Evolutionary conservation across 352 stramenopile species (phyloP).

Genomic region (Hyaloperonospora brassicae): DNA sequence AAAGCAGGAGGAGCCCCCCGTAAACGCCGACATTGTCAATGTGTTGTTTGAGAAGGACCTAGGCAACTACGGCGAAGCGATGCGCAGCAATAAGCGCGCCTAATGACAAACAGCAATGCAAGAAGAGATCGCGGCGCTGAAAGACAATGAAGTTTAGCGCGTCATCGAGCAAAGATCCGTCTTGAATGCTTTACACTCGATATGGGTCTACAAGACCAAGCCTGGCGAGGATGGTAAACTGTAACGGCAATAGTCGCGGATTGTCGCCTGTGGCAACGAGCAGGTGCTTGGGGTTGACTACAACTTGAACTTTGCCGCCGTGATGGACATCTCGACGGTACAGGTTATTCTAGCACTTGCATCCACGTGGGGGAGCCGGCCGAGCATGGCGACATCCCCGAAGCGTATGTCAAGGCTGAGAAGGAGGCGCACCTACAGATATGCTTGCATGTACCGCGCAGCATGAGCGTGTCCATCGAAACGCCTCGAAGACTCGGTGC

Average conservation of each 20-base stretch:
- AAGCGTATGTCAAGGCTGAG: conserved; percentile 23
- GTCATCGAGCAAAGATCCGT: no score
- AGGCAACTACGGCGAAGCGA: not conserved
- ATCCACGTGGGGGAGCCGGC: conserved; percentile 10
- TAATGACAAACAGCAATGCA: no score
- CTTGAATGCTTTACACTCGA: conserved; percentile 11
- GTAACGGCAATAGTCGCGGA: conserved; percentile 11
- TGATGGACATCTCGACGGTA: not conserved
- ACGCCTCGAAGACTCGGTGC: conserved; percentile 6
- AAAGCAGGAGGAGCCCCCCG: not conserved
- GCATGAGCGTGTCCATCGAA: not conserved
- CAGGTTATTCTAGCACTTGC: conserved; percentile 20
- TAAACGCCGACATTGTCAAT: not conserved
- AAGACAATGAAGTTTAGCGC: no score
- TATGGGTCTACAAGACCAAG: conserved; percentile 29
- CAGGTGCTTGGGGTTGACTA: conserved; percentile 18
- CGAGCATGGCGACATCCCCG: conserved; percentile 22
- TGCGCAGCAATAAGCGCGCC: not conserved
- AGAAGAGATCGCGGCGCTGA: no score
- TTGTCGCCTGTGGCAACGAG: conserved; percentile 22
- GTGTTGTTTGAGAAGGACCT: not conserved
- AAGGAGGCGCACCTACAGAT: conserved; percentile 17
- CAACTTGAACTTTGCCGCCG: conserved; percentile 5
- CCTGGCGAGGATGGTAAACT: conserved; percentile 6
- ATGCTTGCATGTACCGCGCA: not conserved